These are phyloP conservation scores for Diaporthe ampelina DNA, from an alignment of 2,329 filamentous ascomycete genomes.

Conservation along the genomic window DNA sequence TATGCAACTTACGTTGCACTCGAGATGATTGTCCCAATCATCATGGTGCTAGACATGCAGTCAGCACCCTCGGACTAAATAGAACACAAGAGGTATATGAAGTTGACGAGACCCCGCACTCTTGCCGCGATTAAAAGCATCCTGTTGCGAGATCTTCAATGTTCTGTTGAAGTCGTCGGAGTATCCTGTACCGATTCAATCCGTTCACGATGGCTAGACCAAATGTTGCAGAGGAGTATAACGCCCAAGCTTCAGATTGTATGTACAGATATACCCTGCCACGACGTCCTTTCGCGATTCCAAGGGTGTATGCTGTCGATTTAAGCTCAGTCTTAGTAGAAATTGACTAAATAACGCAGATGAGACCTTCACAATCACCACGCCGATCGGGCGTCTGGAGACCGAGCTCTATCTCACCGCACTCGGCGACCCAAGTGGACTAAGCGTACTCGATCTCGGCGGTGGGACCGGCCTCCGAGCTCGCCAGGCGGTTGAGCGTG, in stretches of 20 bases:
- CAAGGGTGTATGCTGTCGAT: not conserved
- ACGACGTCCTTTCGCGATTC: too few relatives aligned
- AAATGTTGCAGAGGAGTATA: conserved; percentile 7
- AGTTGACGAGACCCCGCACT: conserved; percentile 1
- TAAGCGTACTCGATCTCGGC: conserved; percentile 49
- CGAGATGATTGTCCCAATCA: conserved; percentile 6
- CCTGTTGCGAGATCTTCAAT: not conserved
- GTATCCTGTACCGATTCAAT: not conserved
- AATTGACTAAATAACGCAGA: not conserved
- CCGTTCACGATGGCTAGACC: not conserved
- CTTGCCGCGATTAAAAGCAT: not conserved
- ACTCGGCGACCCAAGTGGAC: conserved; percentile 46
- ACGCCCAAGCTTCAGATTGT: not conserved
- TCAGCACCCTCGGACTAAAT: not conserved
- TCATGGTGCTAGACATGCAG: not conserved
- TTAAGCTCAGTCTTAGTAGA: too few relatives aligned
- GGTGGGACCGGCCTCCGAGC: conserved; percentile 49
- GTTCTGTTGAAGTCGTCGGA: not conserved
- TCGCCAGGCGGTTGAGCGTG: conserved; percentile 46
- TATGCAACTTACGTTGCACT: not conserved
- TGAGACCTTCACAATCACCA: conserved; percentile 7
- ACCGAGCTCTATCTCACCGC: conserved; percentile 42
- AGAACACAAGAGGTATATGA: not conserved
- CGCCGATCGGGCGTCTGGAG: conserved; percentile 38
- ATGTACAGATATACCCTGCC: not conserved